Evolutionary conservation across 805 yeast genomes (phyloP), one percentile per base, ranked within the genome.

Genomic region (Saccharomycopsis sp.): DNA sequence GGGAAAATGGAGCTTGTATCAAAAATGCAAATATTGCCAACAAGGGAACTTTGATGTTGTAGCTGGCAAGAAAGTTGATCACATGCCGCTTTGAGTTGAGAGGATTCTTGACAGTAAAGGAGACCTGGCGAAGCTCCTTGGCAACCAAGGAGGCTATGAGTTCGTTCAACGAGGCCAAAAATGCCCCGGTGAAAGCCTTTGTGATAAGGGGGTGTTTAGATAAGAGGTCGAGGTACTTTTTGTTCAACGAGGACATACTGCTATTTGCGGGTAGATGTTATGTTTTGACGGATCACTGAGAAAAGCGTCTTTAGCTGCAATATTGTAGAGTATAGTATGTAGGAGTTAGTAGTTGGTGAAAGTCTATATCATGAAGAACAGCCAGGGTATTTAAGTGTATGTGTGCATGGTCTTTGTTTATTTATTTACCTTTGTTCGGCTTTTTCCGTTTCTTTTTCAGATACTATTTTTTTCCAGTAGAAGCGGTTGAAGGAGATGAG

Each of bases 1-100:
- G 89, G 2, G 82, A 71, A 44, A 82, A 68, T 5, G 90, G 90
- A 0, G 88, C 79, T 24, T 78, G 76, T 15, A 84, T 71, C 1
- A 73, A 61, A 29, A 78, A 71, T 0, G 88, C 87, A 64, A 79
- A 84, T 1, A 83, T 54, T 7, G 82, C 78, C 80, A 84, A 78
- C 53, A 79, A 70, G 8, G 79, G 72, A 46, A 83, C 73, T 66
- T 77, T 81, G 34, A 69, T 65, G 44, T 77, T 76, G 54, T 77
- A 63, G 2, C 75, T 71, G 60, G 78, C 80, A 24, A 71, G 72
- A 50, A 79, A 51, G 16, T 64, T 63, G 47, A 67, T 16, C 24
- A 63, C 61, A 23, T 61, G 61, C 3, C 59, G 61, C 4, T 59
- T 15, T 56, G 48, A 48, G 51, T 18, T 59, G 52, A 54, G 63